phyloP scores from a whole-genome alignment of 78 protist genomes.

The Dictyostelium capitatum region DNA sequence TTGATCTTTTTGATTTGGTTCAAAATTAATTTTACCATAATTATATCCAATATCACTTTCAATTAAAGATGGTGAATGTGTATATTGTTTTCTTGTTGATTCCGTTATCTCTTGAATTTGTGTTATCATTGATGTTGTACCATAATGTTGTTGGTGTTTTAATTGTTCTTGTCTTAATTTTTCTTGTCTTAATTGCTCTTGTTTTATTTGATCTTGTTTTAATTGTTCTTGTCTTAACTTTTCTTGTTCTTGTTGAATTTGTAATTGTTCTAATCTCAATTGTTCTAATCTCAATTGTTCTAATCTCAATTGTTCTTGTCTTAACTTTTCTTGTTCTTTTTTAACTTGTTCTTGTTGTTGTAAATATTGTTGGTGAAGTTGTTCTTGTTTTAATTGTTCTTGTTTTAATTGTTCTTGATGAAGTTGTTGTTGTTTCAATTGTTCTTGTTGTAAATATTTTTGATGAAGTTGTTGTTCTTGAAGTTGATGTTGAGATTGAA shows the following conservation, averaged over 20 bases:
- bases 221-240: background rate
- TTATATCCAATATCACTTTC: constrained; percentile 48
- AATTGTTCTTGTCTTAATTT: background rate
- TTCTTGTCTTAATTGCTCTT: too few relatives aligned
- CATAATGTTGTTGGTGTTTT: background rate
- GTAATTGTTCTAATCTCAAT: background rate
- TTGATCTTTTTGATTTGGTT: background rate
- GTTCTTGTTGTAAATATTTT: background rate
- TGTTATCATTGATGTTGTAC: constrained; percentile 38
- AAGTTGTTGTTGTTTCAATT: background rate
- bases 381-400: background rate
- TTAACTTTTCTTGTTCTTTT: background rate
- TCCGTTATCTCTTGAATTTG: background rate
- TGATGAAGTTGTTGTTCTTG: background rate
- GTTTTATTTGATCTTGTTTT: too few relatives aligned
- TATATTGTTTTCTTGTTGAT: constrained; percentile 40
- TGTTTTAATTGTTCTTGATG: background rate
- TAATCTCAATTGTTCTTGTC: too few relatives aligned
- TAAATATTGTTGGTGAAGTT: background rate
- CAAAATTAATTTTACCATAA: constrained; percentile 66
- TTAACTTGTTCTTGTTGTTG: background rate
- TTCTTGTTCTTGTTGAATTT: background rate
- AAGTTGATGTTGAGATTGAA: background rate
- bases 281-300: too few relatives aligned
- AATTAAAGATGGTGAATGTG: constrained; percentile 62